Evolutionary conservation across 202 grass and related monocot species (phyloP), one percentile per base, ranked within the genome.

Genomic region (Bolboschoenoplectus hybrid): DNA sequence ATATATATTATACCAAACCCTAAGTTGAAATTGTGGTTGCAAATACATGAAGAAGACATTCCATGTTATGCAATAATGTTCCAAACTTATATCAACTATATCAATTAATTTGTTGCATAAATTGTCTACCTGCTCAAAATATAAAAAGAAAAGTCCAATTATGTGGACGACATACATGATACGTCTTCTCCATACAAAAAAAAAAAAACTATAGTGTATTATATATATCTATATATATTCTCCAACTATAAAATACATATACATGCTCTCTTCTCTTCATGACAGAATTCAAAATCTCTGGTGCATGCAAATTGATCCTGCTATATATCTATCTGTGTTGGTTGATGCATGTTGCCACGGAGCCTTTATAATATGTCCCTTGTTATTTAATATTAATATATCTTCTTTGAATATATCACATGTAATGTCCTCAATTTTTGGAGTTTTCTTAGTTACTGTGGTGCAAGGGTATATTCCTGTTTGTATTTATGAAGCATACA

Each of bases 391-490:
- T 26, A 26, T 26, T 26, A 26, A 26, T 26, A 26, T 26, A 57
- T 79, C 32, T 58, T 39, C 50, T 58, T 58, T 58, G 34, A 79
- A 79, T 79, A 58, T 51, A 35, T 58, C 74, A 79, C 74, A 79
- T 79, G 74, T 52, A 56, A 56, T 79, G 74, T 79, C 19, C 35
- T 36, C 34, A 79, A 35, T n/a, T 58, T 58, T 79, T 79, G 74
- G 74, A 79, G 1, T 57, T 41, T 79, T 79, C 52, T 60, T 34
- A 79, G 52, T 79, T 58, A 79, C 35, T 58, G 58, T 41, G 74
- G 52, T 41, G 73, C 50, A 55, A 32, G 73, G 39, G 73, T 77
- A 77, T 55, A 77, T 77, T 77, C 73, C 49, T 77, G 73, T 77
- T 55, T 16, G 73, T 56, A 77, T 77, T 77, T 77, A 55, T 77